Evolutionary conservation across 2,329 filamentous ascomycete genomes (phyloP).

Genomic region (Diplodia scrobiculata): DNA sequence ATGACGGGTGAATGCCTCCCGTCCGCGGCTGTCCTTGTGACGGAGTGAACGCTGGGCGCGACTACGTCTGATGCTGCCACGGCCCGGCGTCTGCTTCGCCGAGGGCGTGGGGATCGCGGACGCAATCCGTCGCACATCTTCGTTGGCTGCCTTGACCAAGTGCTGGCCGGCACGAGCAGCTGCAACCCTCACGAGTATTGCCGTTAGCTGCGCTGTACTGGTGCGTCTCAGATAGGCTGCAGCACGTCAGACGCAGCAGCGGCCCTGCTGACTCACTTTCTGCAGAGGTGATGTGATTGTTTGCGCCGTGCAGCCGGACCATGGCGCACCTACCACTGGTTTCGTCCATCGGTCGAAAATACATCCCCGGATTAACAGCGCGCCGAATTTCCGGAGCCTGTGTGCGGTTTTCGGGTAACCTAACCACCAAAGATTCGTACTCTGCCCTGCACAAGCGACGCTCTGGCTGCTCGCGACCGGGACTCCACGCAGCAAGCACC

Average conservation of each 20-base stretch:
- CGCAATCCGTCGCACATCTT: background rate
- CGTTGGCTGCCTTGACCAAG: no score
- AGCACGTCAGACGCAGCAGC: background rate
- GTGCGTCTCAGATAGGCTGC: constrained; percentile 9
- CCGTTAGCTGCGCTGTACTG: constrained; percentile 6
- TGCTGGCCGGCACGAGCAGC: constrained; percentile 7
- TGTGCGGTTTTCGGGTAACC: constrained; percentile 2
- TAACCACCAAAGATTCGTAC: constrained; percentile 2
- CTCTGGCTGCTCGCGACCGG: constrained; percentile 29
- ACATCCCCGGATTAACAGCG: constrained; percentile 3
- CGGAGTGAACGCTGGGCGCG: background rate
- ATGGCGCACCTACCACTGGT: background rate
- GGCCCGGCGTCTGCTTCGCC: constrained; percentile 1
- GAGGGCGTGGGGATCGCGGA: background rate
- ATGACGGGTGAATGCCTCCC: constrained; percentile 10
- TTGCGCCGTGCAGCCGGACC: background rate
- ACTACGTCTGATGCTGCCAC: background rate
- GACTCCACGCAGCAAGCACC: constrained; percentile 27
- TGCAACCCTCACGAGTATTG: constrained; percentile 6
- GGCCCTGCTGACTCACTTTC: constrained; percentile 7
- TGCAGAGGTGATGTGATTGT: constrained; percentile 5
- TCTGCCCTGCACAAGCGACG: constrained; percentile 24
- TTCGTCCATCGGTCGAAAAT: background rate
- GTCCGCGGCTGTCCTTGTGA: constrained; percentile 16
- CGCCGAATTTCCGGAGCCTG: background rate